Percentiles rank a stretch among this genome's conserved stretches.
These are phyloP conservation scores for Schoenoplectus triqueter DNA, from an alignment of 202 grass and related monocot genomes.

Conservation along the genomic window DNA sequence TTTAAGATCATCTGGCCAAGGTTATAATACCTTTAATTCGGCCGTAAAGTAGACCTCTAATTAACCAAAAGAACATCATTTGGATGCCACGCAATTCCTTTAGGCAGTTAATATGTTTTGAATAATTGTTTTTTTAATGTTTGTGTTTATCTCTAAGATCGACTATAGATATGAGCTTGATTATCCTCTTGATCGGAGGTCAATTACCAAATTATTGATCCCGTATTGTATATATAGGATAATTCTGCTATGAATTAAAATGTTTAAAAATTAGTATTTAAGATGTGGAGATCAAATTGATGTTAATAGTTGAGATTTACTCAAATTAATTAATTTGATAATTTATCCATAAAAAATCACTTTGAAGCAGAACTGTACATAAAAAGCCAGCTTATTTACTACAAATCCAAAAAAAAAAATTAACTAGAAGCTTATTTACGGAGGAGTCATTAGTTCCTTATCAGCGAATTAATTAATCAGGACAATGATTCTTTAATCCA, in stretches of 20 bases:
- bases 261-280: too few species aligned
- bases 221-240: too few species aligned
- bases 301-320: too few species aligned
- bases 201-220: too few species aligned
- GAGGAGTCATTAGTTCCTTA: neutral
- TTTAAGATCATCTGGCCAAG: neutral
- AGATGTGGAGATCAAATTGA: too few species aligned
- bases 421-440: neutral
- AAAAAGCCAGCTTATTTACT: neutral
- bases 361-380: neutral
- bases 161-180: too few species aligned
- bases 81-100: constrained; percentile 25
- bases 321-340: too few species aligned
- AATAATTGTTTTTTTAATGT: too few species aligned
- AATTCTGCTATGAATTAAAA: too few species aligned
- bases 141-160: too few species aligned
- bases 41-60: constrained; percentile 4
- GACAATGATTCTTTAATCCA: neutral
- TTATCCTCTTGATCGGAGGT: too few species aligned
- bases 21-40: constrained; percentile 2
- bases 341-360: neutral
- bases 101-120: constrained; percentile 12
- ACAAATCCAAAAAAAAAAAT: neutral
- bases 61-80: constrained; percentile 16
- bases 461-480: neutral